phyloP scores from a whole-genome alignment of 768 basidiomycete genomes.

The Coprinellus aureogranulatus region DNA sequence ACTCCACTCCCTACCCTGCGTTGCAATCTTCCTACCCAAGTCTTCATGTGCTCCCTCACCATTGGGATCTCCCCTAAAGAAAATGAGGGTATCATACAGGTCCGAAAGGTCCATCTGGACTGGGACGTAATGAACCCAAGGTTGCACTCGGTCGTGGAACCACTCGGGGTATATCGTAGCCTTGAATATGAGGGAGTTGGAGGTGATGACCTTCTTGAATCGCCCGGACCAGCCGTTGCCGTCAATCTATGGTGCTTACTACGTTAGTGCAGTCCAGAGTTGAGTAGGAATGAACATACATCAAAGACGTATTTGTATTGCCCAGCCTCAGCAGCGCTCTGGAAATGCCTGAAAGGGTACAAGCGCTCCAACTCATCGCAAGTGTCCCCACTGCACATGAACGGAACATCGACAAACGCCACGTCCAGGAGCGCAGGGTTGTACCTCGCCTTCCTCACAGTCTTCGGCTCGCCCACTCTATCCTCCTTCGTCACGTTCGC shows the following conservation, averaged over 20 bases:
- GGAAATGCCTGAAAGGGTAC: conserved; percentile 50
- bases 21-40: conserved; percentile 53
- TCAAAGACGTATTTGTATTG: conserved; percentile 54
- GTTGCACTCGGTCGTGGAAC: conserved; percentile 54
- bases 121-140: conserved; percentile 76
- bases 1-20: conserved; percentile 57
- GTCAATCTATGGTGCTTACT: conserved; percentile 40
- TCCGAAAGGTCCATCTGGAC: conserved; percentile 64
- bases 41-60: conserved; percentile 61
- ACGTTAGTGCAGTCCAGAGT: background rate
- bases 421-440: conserved; percentile 30
- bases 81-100: conserved; percentile 66
- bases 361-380: conserved; percentile 44
- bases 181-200: conserved; percentile 62
- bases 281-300: conserved; percentile 27
- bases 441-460: conserved; percentile 35
- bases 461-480: conserved; percentile 33
- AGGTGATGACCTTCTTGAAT: conserved; percentile 58
- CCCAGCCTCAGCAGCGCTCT: conserved; percentile 48
- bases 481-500: conserved; percentile 26
- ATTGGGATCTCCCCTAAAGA: conserved; percentile 65
- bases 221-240: conserved; percentile 64
- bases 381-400: conserved; percentile 37
- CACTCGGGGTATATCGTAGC: conserved; percentile 69
- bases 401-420: conserved; percentile 48